Evolutionary conservation across 2,329 filamentous ascomycete species (phyloP).

Genomic region (Fusarium sterilihyphosum): DNA sequence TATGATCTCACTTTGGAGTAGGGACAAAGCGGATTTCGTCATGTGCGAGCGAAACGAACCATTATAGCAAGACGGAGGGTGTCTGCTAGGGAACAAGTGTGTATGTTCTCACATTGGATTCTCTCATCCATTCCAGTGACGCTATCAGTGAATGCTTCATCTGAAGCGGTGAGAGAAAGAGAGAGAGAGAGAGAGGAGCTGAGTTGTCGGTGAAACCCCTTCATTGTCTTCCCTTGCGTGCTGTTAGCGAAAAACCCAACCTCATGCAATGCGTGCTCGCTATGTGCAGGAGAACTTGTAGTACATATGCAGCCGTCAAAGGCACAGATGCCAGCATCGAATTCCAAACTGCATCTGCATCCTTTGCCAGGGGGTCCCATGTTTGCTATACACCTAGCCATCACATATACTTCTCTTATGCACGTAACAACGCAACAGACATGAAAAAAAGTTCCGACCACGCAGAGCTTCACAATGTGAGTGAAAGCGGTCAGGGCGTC

Average conservation of each 20-base stretch:
- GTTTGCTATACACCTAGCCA: constrained; percentile 1
- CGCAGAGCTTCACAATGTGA: not conserved
- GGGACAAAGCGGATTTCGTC: constrained; percentile 18
- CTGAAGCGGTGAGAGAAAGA: constrained; percentile 30
- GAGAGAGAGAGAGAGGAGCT: not conserved
- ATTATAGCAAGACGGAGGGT: not conserved
- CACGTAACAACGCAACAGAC: constrained; percentile 21
- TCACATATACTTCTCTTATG: constrained; percentile 22
- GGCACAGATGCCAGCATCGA: constrained; percentile 23
- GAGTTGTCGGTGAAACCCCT: constrained; percentile 25
- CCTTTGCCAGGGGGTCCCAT: constrained; percentile 8
- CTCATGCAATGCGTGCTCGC: constrained; percentile 12
- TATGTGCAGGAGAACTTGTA: not conserved
- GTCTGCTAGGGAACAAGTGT: not conserved
- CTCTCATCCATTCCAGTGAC: not conserved
- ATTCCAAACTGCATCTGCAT: constrained; percentile 19
- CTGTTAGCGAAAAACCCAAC: constrained; percentile 10
- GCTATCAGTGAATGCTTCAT: not conserved
- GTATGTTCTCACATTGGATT: not conserved
- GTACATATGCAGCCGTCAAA: constrained; percentile 24
- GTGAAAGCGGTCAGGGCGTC: constrained; percentile 25
- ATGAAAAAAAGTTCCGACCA: constrained; percentile 13
- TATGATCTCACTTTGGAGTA: constrained; percentile 22
- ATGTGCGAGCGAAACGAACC: constrained; percentile 7
- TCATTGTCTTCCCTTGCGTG: not conserved